These are phyloP conservation scores for Volutella citrinella DNA, from an alignment of 2,329 filamentous ascomycete genomes.

Conservation along the genomic window DNA sequence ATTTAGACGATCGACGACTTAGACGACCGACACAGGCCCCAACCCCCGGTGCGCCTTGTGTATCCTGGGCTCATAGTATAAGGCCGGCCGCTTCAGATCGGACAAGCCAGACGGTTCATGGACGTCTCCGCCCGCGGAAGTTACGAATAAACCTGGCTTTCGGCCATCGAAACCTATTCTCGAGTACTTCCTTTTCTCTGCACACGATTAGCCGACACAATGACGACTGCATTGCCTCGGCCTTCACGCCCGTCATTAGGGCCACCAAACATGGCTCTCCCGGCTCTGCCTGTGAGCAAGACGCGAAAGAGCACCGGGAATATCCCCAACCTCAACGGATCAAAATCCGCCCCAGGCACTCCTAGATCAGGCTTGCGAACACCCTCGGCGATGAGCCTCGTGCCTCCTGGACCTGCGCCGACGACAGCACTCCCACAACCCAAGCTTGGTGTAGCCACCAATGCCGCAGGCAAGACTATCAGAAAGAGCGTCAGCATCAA, in stretches of 20 bases:
- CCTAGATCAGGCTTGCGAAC: slow-evolving; percentile 58
- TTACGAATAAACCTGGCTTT: slow-evolving; percentile 17
- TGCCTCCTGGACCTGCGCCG: slow-evolving; percentile 52
- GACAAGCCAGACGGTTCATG: too few relatives aligned
- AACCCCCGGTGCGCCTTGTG: too few relatives aligned
- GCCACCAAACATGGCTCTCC: slow-evolving; percentile 69
- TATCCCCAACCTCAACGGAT: slow-evolving; percentile 35
- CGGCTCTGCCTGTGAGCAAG: slow-evolving; percentile 71
- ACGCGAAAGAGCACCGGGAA: slow-evolving; percentile 63
- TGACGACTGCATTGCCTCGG: slow-evolving; percentile 60
- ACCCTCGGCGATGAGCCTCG: slow-evolving; percentile 53
- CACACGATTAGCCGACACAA: slow-evolving; percentile 14
- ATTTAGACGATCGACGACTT: too few relatives aligned
- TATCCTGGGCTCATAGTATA: too few relatives aligned
- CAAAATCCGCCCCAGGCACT: slow-evolving; percentile 43
- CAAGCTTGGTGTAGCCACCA: slow-evolving; percentile 53
- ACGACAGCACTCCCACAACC: slow-evolving; percentile 54
- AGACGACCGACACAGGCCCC: too few relatives aligned
- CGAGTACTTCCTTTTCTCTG: slow-evolving; percentile 17
- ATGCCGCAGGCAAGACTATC: slow-evolving; percentile 64
- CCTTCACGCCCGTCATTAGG: slow-evolving; percentile 65
- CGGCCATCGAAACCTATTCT: slow-evolving; percentile 16
- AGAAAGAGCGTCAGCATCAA: slow-evolving; percentile 92
- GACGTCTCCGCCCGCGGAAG: too few relatives aligned
- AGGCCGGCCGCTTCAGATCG: too few relatives aligned